Evolutionary conservation across 768 basidiomycete species (phyloP).

Genomic region (Leccinum arenicola): DNA sequence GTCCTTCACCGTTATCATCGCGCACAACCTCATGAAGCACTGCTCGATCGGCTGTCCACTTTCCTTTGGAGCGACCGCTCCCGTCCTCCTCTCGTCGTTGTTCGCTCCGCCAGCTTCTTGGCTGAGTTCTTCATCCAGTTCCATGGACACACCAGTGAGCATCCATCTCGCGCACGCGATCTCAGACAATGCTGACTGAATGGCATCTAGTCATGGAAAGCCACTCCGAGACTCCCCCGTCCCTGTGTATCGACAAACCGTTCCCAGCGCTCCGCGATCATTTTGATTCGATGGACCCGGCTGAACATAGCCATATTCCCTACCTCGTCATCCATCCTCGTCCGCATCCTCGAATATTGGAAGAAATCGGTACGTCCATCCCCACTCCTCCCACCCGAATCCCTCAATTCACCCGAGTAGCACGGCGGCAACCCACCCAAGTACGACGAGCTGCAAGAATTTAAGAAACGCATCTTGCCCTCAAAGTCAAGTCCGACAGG

Average conservation of each 20-base stretch:
- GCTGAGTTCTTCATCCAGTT: slow-evolving; percentile 88
- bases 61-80: slow-evolving; percentile 66
- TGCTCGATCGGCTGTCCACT: slow-evolving; percentile 57
- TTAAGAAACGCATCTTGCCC: slow-evolving; percentile 63
- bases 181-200: not conserved
- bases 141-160: slow-evolving; percentile 79
- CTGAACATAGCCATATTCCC: slow-evolving; percentile 87
- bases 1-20: slow-evolving; percentile 77
- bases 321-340: slow-evolving; percentile 77
- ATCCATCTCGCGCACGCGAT: not conserved
- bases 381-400: not conserved
- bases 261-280: slow-evolving; percentile 81
- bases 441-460: slow-evolving; percentile 67
- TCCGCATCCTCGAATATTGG: slow-evolving; percentile 84
- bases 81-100: slow-evolving; percentile 67
- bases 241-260: slow-evolving; percentile 82
- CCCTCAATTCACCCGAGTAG: slow-evolving; percentile 33
- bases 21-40: slow-evolving; percentile 67
- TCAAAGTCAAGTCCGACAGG: slow-evolving; percentile 75
- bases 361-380: slow-evolving; percentile 56
- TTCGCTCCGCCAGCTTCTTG: slow-evolving; percentile 88
- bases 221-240: slow-evolving; percentile 73
- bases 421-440: slow-evolving; percentile 61
- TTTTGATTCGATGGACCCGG: slow-evolving; percentile 80
- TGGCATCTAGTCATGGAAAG: slow-evolving; percentile 72